Base-by-base conservation (phyloP, 1,284 basidiomycete genomes). In the Irpex sp. region DNA sequence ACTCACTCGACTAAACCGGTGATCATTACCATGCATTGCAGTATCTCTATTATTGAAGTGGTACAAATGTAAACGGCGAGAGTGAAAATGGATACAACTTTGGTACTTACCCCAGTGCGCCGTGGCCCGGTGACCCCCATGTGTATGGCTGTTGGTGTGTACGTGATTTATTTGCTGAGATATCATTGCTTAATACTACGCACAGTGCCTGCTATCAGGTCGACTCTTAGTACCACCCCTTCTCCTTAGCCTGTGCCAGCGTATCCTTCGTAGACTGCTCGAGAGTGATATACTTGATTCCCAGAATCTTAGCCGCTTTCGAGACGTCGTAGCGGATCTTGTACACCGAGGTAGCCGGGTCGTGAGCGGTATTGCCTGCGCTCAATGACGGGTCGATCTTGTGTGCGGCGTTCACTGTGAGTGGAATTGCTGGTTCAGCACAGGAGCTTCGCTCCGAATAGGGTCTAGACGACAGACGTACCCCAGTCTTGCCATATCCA, bases 271-370 rank as follows among this genome's bases (percentile, higher is more conserved):
- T 72, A 4, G 70, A 76, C 63, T 83, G 73, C 62, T 77, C 74
- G 49, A 82, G 73, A 7, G 73, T 68, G n/a, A 75, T 74, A 66
- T 80, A 83, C 61, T 77, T 73, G 51, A 84, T 65, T 2, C 79
- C 80, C 1, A 86, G 74, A 31, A 82, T 74, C 19, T 75, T 74
- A 57, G 75, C 70, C 4, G 74, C 76, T 65, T 82, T 84, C 1
- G 69, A 47, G 1, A 72, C 69, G 55, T 76, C 64, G 60, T 71
- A 77, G 13, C 63, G 54, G 11, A 62, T 51, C 60, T 63, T 49
- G 63, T 74, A 37, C 71, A 78, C 64, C 77, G 75, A 64, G 7
- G 66, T 64, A n/a, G 59, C 58, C 49, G 69, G 63, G 15, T 63
- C 53, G 36, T 65, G 67, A 3, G 68, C 63, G 47, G 64, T 61